Conservation (phyloP, 2,329 filamentous ascomycete species). For the Cladobotryum mycophilum region DNA sequence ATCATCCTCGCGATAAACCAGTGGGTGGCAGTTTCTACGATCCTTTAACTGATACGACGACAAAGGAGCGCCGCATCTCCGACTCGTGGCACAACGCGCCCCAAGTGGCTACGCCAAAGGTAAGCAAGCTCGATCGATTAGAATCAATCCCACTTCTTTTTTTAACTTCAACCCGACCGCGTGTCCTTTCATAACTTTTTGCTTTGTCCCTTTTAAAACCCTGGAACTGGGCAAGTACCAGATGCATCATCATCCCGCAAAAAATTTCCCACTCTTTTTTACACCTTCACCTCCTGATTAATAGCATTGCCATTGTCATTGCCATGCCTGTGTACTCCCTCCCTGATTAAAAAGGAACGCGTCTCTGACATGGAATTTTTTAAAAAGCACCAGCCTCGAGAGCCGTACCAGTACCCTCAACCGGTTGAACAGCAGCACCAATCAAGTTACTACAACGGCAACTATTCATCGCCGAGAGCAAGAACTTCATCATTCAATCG, state of each 20-base stretch:
- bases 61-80: constrained; percentile 40
- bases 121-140: constrained; percentile 27
- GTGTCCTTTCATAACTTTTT: not conserved
- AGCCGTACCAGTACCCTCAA: constrained; percentile 43
- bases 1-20: constrained; percentile 34
- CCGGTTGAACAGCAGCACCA: constrained; percentile 37
- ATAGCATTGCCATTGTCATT: not conserved
- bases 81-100: constrained; percentile 44
- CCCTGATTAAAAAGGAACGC: constrained; percentile 12
- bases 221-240: not conserved
- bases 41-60: constrained; percentile 45
- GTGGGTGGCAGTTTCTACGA: constrained; percentile 46
- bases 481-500: constrained; percentile 36
- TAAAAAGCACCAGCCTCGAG: constrained; percentile 37
- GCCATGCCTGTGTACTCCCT: not conserved
- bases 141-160: constrained; percentile 10
- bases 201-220: not conserved
- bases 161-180: not conserved
- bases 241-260: constrained; percentile 2
- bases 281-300: not conserved
- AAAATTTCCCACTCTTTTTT: constrained; percentile 7
- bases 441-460: constrained; percentile 43
- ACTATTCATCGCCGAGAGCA: constrained; percentile 43
- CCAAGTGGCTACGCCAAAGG: constrained; percentile 41
- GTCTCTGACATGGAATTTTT: constrained; percentile 21